A percentile compares a stretch with the other conserved stretches of the same genome.
These are phyloP conservation scores for Moesziomyces sp. DNA, from an alignment of 1,284 basidiomycete species.

Conservation along the genomic window DNA sequence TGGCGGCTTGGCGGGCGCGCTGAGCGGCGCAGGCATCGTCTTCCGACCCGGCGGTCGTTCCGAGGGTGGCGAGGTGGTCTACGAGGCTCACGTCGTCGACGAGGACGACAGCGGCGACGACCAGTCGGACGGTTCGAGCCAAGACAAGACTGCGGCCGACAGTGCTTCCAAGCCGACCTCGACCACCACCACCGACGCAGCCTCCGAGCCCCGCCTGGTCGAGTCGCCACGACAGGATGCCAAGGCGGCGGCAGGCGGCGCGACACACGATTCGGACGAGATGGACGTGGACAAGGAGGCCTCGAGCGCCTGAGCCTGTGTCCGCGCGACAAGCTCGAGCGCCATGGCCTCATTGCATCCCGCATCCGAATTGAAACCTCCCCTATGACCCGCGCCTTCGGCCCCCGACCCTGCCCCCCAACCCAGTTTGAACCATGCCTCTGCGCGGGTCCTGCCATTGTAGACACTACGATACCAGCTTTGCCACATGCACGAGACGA, in stretches of 20 bases:
- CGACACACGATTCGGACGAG: constrained; percentile 26
- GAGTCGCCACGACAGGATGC: constrained; percentile 49
- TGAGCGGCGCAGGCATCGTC: constrained; percentile 61
- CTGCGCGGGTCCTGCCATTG: constrained; percentile 43
- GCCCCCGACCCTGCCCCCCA: neutral
- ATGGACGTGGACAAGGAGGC: constrained; percentile 36
- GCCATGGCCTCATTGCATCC: neutral
- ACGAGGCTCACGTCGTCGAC: constrained; percentile 62
- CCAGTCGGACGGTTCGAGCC: constrained; percentile 25
- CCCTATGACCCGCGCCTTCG: neutral
- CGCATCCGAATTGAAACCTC: too few species aligned
- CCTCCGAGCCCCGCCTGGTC: constrained; percentile 48
- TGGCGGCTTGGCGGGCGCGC: constrained; percentile 53
- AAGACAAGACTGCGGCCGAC: constrained; percentile 20
- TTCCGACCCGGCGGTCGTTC: constrained; percentile 58
- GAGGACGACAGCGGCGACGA: constrained; percentile 55
- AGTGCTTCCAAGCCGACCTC: constrained; percentile 2
- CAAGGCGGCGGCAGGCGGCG: constrained; percentile 34
- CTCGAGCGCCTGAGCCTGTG: neutral
- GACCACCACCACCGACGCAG: constrained; percentile 3
- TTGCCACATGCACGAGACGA: constrained; percentile 44
- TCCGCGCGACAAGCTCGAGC: neutral
- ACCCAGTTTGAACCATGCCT: constrained; percentile 11
- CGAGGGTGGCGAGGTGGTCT: constrained; percentile 56
- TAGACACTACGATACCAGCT: constrained; percentile 49